Conservation (phyloP, 768 basidiomycete species). For the Russula ochroleuca region DNA sequence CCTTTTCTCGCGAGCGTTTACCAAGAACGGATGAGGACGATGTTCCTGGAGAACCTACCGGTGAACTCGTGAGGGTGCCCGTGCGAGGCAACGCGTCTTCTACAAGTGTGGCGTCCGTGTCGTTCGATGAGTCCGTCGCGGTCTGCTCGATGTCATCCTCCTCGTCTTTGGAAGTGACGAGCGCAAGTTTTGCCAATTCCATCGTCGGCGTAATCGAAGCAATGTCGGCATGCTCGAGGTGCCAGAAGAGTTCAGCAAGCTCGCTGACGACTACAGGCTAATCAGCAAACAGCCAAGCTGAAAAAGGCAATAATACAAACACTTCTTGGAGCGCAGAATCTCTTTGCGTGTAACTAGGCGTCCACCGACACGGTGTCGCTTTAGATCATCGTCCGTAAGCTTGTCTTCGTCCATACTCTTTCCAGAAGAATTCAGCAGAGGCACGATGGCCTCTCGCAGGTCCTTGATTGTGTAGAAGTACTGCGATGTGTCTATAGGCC, state of each 20-base stretch:
- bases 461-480: conserved; percentile 97
- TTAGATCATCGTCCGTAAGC: conserved; percentile 73
- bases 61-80: conserved; percentile 34
- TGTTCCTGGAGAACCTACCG: conserved; percentile 29
- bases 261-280: conserved; percentile 63
- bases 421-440: conserved; percentile 50
- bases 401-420: conserved; percentile 63
- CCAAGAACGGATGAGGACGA: conserved; percentile 49
- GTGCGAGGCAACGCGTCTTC: conserved; percentile 51
- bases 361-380: conserved; percentile 83
- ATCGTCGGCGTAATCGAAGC: conserved; percentile 76
- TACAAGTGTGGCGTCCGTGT: conserved; percentile 84
- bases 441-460: conserved; percentile 68
- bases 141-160: conserved; percentile 73
- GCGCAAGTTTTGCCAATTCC: conserved; percentile 85
- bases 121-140: conserved; percentile 77
- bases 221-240: conserved; percentile 61
- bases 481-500: conserved; percentile 37
- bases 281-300: conserved; percentile 22
- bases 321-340: conserved; percentile 78
- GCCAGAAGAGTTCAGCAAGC: conserved; percentile 72
- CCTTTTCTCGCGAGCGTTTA: conserved; percentile 53
- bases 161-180: conserved; percentile 87
- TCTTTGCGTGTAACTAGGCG: conserved; percentile 76
- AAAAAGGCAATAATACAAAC: conserved; percentile 38